Base-by-base conservation (phyloP, 768 basidiomycete species). In the Boletellus ananiceps region DNA sequence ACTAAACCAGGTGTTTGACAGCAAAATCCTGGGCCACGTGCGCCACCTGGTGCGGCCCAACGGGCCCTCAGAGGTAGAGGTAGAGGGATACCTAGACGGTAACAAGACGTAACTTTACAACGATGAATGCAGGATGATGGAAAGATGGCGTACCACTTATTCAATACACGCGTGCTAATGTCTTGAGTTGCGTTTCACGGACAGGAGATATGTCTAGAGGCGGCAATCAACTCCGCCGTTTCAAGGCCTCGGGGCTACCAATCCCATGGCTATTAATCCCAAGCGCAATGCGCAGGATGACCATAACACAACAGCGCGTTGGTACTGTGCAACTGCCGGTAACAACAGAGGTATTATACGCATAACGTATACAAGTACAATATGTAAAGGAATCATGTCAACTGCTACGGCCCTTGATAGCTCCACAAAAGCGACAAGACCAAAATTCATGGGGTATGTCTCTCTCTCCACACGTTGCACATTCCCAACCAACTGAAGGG, bases 31-130 rank as follows among this genome's bases (percentile, higher is more conserved):
- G 93, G 93, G n/a, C 93, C 93, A 16, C 83, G 76, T 58, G 89
- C 89, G 37, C 93, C 93, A 13, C 86, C 91, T n/a, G 93, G 93
- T n/a, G 74, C 90, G 8, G 90, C 91, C 12, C 85, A 88, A 62
- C 77, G 88, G 38, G 93, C 89, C 13, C 66, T 95, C 54, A 79
- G 93, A 63, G 92, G 92, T 38, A 77, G 93, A 55, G 93, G 93
- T 23, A 79, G 93, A 51, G 93, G 93, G 47, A 79, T 83, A 73
- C 83, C 80, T 41, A 74, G 86, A 57, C 83, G 88, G 72, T 89
- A 46, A 65, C 42, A 38, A 40, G 39, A 46, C 12, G 27, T 43
- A 32, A 37, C 47, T 33, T 41, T 44, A 33, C 58, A 55, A 54
- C 56, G 51, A 56, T 48, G 51, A 47, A 46, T 44, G 29, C 46